Percentiles rank a stretch among this genome's conserved stretches.
phyloP scores from a whole-genome alignment of 768 basidiomycete genomes.

The Trametes elegans region DNA sequence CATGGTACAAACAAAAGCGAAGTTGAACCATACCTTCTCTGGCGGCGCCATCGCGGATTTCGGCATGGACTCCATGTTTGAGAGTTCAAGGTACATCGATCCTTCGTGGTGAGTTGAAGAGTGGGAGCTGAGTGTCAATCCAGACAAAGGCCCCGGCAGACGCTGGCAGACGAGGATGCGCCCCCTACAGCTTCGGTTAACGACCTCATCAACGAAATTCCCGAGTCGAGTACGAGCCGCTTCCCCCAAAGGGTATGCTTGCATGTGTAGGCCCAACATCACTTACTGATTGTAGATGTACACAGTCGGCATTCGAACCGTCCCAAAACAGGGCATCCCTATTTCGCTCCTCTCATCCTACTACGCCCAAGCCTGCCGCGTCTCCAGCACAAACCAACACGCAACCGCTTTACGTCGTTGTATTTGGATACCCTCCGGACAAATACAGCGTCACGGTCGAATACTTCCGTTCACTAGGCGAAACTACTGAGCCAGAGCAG shows the following conservation, averaged over 20 bases:
- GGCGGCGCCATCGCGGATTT: conserved; percentile 67
- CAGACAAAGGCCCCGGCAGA: conserved; percentile 52
- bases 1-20: conserved; percentile 76
- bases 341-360: conserved; percentile 23
- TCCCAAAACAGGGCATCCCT: conserved; percentile 36
- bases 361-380: conserved; percentile 18
- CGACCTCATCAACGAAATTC: conserved; percentile 65
- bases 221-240: conserved; percentile 39
- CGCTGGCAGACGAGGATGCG: conserved; percentile 73
- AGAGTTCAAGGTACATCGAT: conserved; percentile 53
- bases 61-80: conserved; percentile 85
- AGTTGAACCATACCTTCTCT: conserved; percentile 68
- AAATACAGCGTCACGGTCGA: conserved; percentile 69
- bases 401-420: conserved; percentile 62
- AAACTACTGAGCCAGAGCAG: conserved; percentile 64
- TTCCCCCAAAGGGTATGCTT: conserved; percentile 45
- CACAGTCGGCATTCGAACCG: conserved; percentile 41
- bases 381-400: conserved; percentile 28
- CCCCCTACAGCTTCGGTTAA: conserved; percentile 74
- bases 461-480: conserved; percentile 73
- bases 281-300: not conserved
- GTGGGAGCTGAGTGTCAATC: not conserved
- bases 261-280: not conserved
- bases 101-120: not conserved
- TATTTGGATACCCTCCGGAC: conserved; percentile 89